A percentile compares a stretch with the other conserved stretches of the same genome.
These are phyloP conservation scores for Phytophthora pluvialis DNA, from an alignment of 352 stramenopile genomes.

Conservation along the genomic window DNA sequence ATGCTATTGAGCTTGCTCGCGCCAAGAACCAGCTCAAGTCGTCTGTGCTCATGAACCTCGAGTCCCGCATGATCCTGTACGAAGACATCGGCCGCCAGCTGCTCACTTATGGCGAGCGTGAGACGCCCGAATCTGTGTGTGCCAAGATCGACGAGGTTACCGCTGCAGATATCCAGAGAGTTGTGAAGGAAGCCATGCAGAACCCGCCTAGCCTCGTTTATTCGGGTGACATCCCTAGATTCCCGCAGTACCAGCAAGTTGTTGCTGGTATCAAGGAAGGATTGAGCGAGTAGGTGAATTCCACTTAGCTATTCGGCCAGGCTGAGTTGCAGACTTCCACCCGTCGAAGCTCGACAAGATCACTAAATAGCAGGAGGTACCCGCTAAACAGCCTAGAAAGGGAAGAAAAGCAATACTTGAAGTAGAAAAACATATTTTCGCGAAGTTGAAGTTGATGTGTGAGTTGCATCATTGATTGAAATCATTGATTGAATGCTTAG, in stretches of 20 bases:
- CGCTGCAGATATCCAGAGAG: constrained; percentile 83
- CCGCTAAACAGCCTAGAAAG: background rate
- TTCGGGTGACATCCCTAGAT: constrained; percentile 77
- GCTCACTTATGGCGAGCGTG: constrained; percentile 95
- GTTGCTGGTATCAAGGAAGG: constrained; percentile 77
- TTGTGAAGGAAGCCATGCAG: constrained; percentile 79
- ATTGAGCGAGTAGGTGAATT: constrained; percentile 41
- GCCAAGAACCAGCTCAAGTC: constrained; percentile 99
- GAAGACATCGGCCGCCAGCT: constrained; percentile 99
- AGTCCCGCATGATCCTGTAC: constrained; percentile 98
- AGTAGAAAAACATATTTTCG: constrained; percentile 9
- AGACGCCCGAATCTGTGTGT: constrained; percentile 89
- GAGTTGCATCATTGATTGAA: background rate
- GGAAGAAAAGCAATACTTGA: constrained; percentile 17
- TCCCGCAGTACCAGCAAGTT: constrained; percentile 88
- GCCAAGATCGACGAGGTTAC: constrained; percentile 91
- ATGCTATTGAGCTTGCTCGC: constrained; percentile 91
- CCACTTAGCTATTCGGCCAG: constrained; percentile 14
- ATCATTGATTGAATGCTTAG: background rate
- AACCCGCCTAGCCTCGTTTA: constrained; percentile 85
- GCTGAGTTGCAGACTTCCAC: background rate
- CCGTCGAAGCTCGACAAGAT: background rate
- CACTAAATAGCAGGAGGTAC: constrained; percentile 6
- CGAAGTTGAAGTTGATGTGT: too few species aligned
- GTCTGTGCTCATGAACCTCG: constrained; percentile 98